A percentile compares a stretch with the other conserved stretches of the same genome.
Conservation (phyloP, 1,139 yeast species). For the Ashbya aceris region DNA sequence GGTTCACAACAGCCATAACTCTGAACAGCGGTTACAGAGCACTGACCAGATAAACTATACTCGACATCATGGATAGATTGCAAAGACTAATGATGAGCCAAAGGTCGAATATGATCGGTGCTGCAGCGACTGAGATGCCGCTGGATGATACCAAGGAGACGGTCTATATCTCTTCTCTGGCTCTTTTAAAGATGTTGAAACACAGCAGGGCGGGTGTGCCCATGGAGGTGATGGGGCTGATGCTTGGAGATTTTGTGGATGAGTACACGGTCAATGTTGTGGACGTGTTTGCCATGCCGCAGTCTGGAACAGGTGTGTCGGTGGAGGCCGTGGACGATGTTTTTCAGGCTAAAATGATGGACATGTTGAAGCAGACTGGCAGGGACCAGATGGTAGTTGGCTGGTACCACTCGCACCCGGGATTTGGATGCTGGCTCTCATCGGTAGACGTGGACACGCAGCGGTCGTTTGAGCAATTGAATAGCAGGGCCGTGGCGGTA, state of each 20-base stretch:
- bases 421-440: conserved; percentile 98
- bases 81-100: conserved; percentile 57
- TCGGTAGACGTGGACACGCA: conserved; percentile 97
- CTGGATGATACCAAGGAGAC: conserved; percentile 94
- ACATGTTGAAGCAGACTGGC: conserved; percentile 96
- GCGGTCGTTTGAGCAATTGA: conserved; percentile 92
- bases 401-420: conserved; percentile 99
- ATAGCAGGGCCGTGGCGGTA: conserved; percentile 92
- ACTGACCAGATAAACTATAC: too few species aligned
- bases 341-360: conserved; percentile 99
- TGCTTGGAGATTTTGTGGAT: conserved; percentile 97
- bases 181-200: conserved; percentile 89
- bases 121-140: conserved; percentile 58
- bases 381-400: conserved; percentile 98
- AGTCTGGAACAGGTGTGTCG: conserved; percentile 95
- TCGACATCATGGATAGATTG: conserved; percentile 52
- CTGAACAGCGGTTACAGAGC: too few species aligned
- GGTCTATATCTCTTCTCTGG: conserved; percentile 90
- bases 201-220: conserved; percentile 99
- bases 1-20: neutral
- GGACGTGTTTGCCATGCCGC: conserved; percentile 99
- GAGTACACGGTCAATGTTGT: conserved; percentile 95
- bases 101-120: conserved; percentile 50
- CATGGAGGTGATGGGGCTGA: conserved; percentile 99
- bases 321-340: conserved; percentile 99